Evolutionary conservation across 352 stramenopile genomes (phyloP).

Genomic region (Phytopythium cucurbitacearum): DNA sequence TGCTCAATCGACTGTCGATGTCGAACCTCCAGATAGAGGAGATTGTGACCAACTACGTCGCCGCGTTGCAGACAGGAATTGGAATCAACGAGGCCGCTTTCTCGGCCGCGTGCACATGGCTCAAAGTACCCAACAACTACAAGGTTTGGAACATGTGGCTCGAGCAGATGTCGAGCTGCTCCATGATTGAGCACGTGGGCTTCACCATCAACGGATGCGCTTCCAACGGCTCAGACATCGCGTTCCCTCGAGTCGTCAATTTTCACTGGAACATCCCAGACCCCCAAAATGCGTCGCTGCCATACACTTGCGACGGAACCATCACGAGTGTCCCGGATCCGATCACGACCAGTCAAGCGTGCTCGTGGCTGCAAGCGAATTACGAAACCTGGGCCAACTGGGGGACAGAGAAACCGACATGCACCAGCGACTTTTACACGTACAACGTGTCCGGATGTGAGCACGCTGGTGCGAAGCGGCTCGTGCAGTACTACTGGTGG

Average conservation of each 20-base stretch:
- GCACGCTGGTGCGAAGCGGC: constrained; percentile 8
- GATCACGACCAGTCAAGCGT: constrained; percentile 31
- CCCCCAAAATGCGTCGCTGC: constrained; percentile 26
- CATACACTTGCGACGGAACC: constrained; percentile 33
- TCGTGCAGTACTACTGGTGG: constrained; percentile 28
- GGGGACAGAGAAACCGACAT: constrained; percentile 19
- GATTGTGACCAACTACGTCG: constrained; percentile 3
- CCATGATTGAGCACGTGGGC: constrained; percentile 23
- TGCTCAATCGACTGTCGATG: constrained; percentile 14
- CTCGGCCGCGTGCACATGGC: constrained; percentile 32
- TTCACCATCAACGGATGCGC: constrained; percentile 27
- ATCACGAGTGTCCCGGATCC: constrained; percentile 13
- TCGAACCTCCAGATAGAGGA: constrained; percentile 13
- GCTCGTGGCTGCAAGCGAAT: constrained; percentile 29
- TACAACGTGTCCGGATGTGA: constrained; percentile 35
- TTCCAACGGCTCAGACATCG: constrained; percentile 3
- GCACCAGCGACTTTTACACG: constrained; percentile 32
- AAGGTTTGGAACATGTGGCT: constrained; percentile 37
- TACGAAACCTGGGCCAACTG: constrained; percentile 29
- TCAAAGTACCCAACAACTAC: constrained; percentile 32
- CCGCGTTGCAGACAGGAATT: no score
- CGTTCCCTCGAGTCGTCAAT: constrained; percentile 18
- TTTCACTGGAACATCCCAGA: constrained; percentile 34
- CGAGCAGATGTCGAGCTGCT: constrained; percentile 25
- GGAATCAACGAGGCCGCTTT: constrained; percentile 19